Conservation (phyloP, 306 rosid genomes). For the Styphnolobium japonicum region DNA sequence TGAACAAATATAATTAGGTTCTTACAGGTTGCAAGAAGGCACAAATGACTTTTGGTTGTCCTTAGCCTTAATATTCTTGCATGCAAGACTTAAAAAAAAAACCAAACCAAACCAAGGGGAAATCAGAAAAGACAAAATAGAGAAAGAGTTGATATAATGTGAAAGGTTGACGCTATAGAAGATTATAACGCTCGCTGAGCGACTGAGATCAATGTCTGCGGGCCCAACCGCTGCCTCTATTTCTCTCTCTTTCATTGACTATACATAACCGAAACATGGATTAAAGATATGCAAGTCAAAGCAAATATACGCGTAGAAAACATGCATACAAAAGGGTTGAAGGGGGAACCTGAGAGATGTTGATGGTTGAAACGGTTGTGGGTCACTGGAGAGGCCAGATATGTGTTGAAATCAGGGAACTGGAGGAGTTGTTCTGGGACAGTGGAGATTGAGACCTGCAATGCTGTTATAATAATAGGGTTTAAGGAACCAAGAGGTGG, state of each 20-base stretch:
- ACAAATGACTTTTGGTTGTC: constrained; percentile 8
- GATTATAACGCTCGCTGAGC: constrained; percentile 25
- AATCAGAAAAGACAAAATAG: neutral
- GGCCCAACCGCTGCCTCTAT: neutral
- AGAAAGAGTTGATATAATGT: constrained; percentile 13
- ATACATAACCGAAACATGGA: neutral
- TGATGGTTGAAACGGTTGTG: neutral
- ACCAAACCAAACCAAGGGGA: neutral
- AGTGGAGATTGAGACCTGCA: neutral
- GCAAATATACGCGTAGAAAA: neutral
- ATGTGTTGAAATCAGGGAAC: neutral
- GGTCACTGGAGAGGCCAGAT: neutral
- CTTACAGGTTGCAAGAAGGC: constrained; percentile 10
- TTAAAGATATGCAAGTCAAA: neutral
- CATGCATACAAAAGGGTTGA: neutral
- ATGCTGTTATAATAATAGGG: neutral
- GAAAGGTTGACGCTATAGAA: constrained; percentile 12
- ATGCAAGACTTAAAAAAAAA: neutral
- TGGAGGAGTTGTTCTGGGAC: neutral
- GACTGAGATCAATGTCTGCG: neutral
- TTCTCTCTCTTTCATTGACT: neutral
- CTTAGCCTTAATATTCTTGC: constrained; percentile 10
- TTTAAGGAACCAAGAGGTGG: neutral
- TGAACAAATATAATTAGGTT: neutral
- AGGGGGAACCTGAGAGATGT: neutral